phyloP scores from a whole-genome alignment of 1,284 basidiomycete genomes.

The Irpex rosettiformis region DNA sequence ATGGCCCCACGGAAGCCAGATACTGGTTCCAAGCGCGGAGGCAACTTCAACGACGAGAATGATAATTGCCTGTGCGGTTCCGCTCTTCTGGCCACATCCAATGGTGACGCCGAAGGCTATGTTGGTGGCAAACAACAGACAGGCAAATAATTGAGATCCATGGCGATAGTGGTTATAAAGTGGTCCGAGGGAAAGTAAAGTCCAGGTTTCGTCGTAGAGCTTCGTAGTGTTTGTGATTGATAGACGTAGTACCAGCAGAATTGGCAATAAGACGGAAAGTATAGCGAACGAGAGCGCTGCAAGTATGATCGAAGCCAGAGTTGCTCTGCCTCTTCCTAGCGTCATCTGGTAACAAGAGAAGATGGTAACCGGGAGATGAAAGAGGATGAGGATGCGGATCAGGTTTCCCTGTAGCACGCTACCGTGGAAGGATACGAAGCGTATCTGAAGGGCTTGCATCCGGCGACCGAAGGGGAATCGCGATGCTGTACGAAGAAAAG shows the following conservation, averaged over 20 bases:
- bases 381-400: constrained; percentile 83
- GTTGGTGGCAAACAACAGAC: constrained; percentile 78
- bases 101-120: constrained; percentile 81
- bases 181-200: constrained; percentile 88
- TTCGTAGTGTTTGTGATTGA: constrained; percentile 82
- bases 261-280: constrained; percentile 78
- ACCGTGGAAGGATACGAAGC: constrained; percentile 72
- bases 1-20: constrained; percentile 96
- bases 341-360: constrained; percentile 89
- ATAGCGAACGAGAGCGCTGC: constrained; percentile 76
- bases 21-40: constrained; percentile 79
- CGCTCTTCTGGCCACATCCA: constrained; percentile 86
- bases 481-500: constrained; percentile 32
- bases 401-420: constrained; percentile 86
- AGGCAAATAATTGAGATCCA: constrained; percentile 87
- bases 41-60: constrained; percentile 84
- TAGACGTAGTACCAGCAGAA: constrained; percentile 72
- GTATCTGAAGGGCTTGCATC: constrained; percentile 60
- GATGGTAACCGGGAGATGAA: constrained; percentile 91
- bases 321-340: constrained; percentile 46
- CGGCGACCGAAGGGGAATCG: constrained; percentile 24
- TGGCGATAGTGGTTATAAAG: constrained; percentile 95
- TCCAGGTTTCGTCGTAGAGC: constrained; percentile 91
- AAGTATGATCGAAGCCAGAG: constrained; percentile 58
- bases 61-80: constrained; percentile 88